Evolutionary conservation across 495 filamentous ascomycete genomes (phyloP), one percentile per base, ranked within the genome.

Genomic region (Aspergillus taichungensis): DNA sequence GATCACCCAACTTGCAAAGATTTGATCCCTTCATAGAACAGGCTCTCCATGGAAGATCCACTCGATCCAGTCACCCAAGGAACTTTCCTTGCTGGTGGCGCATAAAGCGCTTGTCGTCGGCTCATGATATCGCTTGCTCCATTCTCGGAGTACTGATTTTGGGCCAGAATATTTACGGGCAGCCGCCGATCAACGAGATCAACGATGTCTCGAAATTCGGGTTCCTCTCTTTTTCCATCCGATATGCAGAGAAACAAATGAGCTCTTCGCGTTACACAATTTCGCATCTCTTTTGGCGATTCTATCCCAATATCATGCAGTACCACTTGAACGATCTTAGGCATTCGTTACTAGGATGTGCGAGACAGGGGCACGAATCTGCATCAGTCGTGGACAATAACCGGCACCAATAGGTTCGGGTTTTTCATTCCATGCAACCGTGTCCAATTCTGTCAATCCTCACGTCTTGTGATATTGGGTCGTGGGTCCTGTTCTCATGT

Each of bases 71-170:
- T 52, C 43, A 3, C 11, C 29, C 43, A 13, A 54, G 27, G 18
- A 50, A 30, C 18, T 28, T 29, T 53, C 29, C 49, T 55, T 24
- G 46, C 48, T 56, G 43, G 46, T 42, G 51, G 66, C 63, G 63
- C 66, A 56, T 69, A 66, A 50, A 60, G 63, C 66, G 63, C 62
- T 66, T 69, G 62, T 54, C 37, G 13, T 34, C 57, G 37, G 29
- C 27, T 36, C 6, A 13, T 40, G 36, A 31, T 30, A 35, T 37
- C 42, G n/a, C 39, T 34, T 12, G 11, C 31, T 30, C 32, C 14
- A 32, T 45, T 40, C 37, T 30, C 28, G 38, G 37, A 43, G 42
- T 34, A 28, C 34, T 32, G 37, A 41, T 37, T 13, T 36, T 32
- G 18, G 27, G 28, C 13, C 35, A n/a, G 30, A 13, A 13, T 28